Evolutionary conservation across 176 grass and related monocot genomes (phyloP).

Genomic region (Bonia amplexicaulis): DNA sequence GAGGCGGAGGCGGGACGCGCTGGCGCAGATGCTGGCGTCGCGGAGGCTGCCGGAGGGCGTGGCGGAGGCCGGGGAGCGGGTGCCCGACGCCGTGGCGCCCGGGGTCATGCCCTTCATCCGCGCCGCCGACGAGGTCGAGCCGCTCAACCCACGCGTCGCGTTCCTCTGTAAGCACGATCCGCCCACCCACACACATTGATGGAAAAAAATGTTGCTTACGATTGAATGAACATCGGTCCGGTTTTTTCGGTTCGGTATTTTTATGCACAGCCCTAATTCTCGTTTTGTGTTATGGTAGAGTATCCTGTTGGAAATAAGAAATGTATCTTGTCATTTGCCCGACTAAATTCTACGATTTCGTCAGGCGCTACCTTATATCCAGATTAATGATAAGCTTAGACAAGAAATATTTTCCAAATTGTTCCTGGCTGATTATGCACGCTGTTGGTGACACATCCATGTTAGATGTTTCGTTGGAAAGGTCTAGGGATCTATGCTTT

Average conservation of each 20-base stretch:
- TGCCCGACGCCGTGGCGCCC: constrained; percentile 39
- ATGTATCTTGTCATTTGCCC: no score
- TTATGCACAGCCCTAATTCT: no score
- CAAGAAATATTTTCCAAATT: no score
- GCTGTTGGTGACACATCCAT: not conserved
- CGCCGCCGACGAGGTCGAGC: constrained; percentile 50
- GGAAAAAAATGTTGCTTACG: not conserved
- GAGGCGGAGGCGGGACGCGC: constrained; percentile 24
- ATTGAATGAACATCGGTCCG: no score
- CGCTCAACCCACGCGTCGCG: constrained; percentile 30
- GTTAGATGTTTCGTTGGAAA: not conserved
- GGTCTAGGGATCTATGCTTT: not conserved
- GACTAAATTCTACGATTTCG: no score
- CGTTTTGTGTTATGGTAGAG: not conserved
- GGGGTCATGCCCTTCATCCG: constrained; percentile 49
- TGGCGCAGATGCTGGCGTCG: constrained; percentile 35
- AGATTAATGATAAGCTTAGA: no score
- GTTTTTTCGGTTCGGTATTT: no score
- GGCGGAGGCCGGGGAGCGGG: constrained; percentile 27
- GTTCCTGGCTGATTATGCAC: no score
- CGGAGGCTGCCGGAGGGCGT: constrained; percentile 37
- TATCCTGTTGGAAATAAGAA: not conserved
- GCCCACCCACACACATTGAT: not conserved
- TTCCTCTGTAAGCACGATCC: constrained; percentile 36
- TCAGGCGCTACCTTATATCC: no score